Evolutionary conservation across 345 rosid genomes (phyloP), one percentile per base, ranked within the genome.

Genomic region (Limnanthes douglasii): DNA sequence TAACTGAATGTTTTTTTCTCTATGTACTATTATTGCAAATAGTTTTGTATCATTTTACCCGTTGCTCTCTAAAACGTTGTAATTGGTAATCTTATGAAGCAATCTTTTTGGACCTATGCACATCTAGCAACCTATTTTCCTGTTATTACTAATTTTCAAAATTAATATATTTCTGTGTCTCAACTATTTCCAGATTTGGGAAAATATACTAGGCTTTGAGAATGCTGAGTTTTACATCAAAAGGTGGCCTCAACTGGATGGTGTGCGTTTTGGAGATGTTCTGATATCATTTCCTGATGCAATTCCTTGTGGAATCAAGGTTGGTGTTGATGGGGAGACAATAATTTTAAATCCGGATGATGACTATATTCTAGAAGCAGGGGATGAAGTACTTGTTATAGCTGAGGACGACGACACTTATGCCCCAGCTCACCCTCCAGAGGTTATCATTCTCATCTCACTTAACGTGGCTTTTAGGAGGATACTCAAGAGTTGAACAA

Each of bases 401-500:
- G 96, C 94, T 8, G 96, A 86, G 62, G 94, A 86, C 51, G 96
- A 86, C 47, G 94, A 86, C 55, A 86, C 92, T 45, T 86, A 81
- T 27, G 51, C 78, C 54, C 96, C 96, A n/a, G 67, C 71, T 56
- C 68, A 81, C 46, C 74, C 72, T 59, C 94, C 92, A 0, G 64
- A 80, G 81, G 92, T 77, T 33, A 32, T 65, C 37, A 53, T 39
- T 46, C 60, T 52, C 38, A 21, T 43, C 37, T 37, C 29, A 27
- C 22, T 46, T 26, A 15, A 8, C 23, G 21, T 34, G 41, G 41
- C 39, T 2, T 26, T 26, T 28, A 10, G 32, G 32, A 28, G 32
- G 30, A 28, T 2, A 28, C 12, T 6, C 12, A 11, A 15, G 12
- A 3, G 12, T 11, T 28, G 32, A 10, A 28, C 29, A n/a, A n/a